These are phyloP conservation scores for Ogataea hybrid DNA, from an alignment of 1,139 yeast genomes.

Conservation along the genomic window DNA sequence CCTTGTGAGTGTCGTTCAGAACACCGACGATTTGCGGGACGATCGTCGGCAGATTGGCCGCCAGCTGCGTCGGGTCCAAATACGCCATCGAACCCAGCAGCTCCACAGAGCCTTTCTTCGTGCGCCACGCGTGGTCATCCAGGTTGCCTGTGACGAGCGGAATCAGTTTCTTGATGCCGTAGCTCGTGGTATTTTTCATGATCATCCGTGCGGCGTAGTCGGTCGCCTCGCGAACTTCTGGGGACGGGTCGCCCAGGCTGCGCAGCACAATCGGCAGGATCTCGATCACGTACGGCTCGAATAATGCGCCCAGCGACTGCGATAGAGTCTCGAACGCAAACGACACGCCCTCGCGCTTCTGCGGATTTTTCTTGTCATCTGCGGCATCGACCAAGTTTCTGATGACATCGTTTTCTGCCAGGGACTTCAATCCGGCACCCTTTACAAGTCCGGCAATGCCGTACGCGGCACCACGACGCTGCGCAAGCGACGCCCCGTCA, in stretches of 20 bases:
- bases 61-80: conserved; percentile 89
- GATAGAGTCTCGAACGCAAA: conserved; percentile 86
- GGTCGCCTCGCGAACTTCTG: conserved; percentile 89
- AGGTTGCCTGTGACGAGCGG: conserved; percentile 86
- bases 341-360: conserved; percentile 84
- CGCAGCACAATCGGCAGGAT: conserved; percentile 77
- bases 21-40: conserved; percentile 97
- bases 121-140: conserved; percentile 93
- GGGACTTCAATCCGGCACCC: conserved; percentile 80
- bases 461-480: conserved; percentile 91
- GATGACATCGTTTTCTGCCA: conserved; percentile 74
- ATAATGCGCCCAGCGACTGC: conserved; percentile 64
- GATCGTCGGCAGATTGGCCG: conserved; percentile 82
- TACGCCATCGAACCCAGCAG: conserved; percentile 97
- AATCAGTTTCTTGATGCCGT: conserved; percentile 85
- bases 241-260: conserved; percentile 78
- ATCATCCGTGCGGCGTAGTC: conserved; percentile 82
- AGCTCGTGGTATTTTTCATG: conserved; percentile 90
- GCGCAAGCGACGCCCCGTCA: conserved; percentile 46
- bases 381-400: conserved; percentile 79
- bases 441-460: conserved; percentile 92
- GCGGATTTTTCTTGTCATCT: conserved; percentile 77
- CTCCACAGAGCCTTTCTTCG: conserved; percentile 96
- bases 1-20: conserved; percentile 91
- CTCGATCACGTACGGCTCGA: conserved; percentile 94